These are phyloP conservation scores for Breviolum minutum DNA, from an alignment of 73 alveolate genomes.

Conservation along the genomic window DNA sequence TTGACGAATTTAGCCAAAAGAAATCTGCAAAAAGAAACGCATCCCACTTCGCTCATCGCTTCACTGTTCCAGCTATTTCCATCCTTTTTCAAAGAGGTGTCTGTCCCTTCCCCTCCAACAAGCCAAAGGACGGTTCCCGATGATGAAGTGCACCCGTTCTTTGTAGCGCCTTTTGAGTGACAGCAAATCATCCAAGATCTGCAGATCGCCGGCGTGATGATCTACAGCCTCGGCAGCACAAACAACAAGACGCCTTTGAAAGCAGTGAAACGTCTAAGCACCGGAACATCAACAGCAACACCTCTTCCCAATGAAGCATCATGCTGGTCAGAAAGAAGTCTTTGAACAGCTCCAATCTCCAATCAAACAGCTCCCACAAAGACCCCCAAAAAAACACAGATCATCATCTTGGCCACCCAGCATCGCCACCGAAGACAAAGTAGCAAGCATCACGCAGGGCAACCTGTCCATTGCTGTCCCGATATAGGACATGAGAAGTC, in stretches of 20 bases:
- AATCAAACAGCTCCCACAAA: too few species aligned
- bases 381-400: neutral
- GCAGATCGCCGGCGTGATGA: slow-evolving; percentile 63
- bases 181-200: slow-evolving; percentile 61
- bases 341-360: too few species aligned
- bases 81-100: too few species aligned
- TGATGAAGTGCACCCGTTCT: slow-evolving; percentile 52
- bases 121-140: slow-evolving; percentile 55
- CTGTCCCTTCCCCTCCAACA: neutral
- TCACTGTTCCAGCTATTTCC: too few species aligned
- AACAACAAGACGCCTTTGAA: neutral
- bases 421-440: slow-evolving; percentile 68
- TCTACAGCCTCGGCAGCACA: slow-evolving; percentile 42
- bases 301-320: too few species aligned
- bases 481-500: slow-evolving; percentile 8
- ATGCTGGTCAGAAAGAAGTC: neutral
- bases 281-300: too few species aligned
- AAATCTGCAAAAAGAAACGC: too few species aligned
- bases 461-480: neutral
- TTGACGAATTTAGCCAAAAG: neutral
- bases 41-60: too few species aligned
- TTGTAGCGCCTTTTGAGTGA: slow-evolving; percentile 28
- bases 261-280: neutral
- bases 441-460: neutral
- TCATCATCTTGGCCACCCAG: neutral